Evolutionary conservation across 768 basidiomycete genomes (phyloP).

Genomic region (Tricholoma hemisulphureum): DNA sequence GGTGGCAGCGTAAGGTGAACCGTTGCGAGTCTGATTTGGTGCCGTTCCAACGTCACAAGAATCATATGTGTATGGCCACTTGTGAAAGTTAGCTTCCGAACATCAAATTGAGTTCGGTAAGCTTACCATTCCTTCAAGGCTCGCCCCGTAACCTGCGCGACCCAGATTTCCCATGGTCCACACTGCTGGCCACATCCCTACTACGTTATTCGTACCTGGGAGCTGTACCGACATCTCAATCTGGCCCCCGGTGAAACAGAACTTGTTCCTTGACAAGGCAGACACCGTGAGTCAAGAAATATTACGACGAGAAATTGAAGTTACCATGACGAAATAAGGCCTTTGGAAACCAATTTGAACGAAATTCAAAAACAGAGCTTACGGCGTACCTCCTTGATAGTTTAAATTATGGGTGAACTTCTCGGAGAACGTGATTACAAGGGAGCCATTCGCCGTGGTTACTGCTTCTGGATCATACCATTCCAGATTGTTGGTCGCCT

Average conservation of each 20-base stretch:
- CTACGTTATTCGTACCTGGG: conserved; percentile 61
- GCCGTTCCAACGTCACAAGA: conserved; percentile 80
- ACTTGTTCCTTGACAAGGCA: conserved; percentile 59
- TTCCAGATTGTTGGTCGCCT: conserved; percentile 70
- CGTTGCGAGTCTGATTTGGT: conserved; percentile 70
- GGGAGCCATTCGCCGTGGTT: conserved; percentile 65
- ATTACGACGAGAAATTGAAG: conserved; percentile 16
- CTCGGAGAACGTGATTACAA: conserved; percentile 66
- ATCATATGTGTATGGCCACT: conserved; percentile 83
- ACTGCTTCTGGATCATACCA: conserved; percentile 85
- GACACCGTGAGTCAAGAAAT: neutral
- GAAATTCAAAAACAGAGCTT: neutral
- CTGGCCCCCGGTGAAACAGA: conserved; percentile 81
- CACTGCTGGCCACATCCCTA: conserved; percentile 72
- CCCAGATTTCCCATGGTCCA: conserved; percentile 72
- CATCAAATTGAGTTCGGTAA: conserved; percentile 3
- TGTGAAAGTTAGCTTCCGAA: conserved; percentile 4
- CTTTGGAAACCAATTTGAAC: conserved; percentile 31
- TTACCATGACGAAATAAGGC: conserved; percentile 40
- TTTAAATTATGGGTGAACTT: conserved; percentile 60
- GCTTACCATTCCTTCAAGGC: conserved; percentile 74
- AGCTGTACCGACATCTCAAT: conserved; percentile 60
- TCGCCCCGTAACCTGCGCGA: conserved; percentile 82
- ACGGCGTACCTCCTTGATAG: conserved; percentile 57
- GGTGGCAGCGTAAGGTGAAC: conserved; percentile 58